phyloP scores from a whole-genome alignment of 371 early-diverging fungal genomes.

The Fennellomyces sp. region DNA sequence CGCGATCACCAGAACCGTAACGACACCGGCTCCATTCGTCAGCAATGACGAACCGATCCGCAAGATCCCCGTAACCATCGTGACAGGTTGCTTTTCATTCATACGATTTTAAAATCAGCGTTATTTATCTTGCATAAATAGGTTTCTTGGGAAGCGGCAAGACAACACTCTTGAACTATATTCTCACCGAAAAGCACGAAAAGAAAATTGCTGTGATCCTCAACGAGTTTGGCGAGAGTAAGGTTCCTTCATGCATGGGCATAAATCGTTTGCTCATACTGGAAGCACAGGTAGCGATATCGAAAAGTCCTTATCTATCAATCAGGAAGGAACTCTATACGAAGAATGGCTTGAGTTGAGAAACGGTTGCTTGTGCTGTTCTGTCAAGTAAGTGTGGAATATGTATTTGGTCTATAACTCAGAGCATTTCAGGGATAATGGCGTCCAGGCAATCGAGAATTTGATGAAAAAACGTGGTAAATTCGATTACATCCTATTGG shows the following conservation, averaged over 20 bases:
- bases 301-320: conserved; percentile 87
- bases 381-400: conserved; percentile 75
- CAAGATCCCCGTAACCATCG: conserved; percentile 78
- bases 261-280: background rate
- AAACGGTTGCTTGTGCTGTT: conserved; percentile 97
- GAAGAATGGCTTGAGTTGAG: conserved; percentile 97
- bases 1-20: background rate
- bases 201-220: conserved; percentile 96
- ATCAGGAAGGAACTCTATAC: conserved; percentile 77
- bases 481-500: conserved; percentile 95
- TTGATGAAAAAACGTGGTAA: conserved; percentile 87
- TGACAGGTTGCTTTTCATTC: conserved; percentile 64
- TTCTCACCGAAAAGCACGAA: conserved; percentile 88
- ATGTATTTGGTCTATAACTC: background rate
- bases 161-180: conserved; percentile 89
- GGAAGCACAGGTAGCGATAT: conserved; percentile 77
- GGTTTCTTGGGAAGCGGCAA: conserved; percentile 95
- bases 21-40: conserved; percentile 4
- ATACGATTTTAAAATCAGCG: background rate
- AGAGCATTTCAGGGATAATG: conserved; percentile 71
- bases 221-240: conserved; percentile 84
- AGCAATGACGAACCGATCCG: conserved; percentile 12
- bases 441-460: conserved; percentile 93
- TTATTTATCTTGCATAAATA: conserved; percentile 5
- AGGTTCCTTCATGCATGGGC: background rate